These are phyloP conservation scores for Evernia prunastri DNA, from an alignment of 495 filamentous ascomycete species.

Conservation along the genomic window DNA sequence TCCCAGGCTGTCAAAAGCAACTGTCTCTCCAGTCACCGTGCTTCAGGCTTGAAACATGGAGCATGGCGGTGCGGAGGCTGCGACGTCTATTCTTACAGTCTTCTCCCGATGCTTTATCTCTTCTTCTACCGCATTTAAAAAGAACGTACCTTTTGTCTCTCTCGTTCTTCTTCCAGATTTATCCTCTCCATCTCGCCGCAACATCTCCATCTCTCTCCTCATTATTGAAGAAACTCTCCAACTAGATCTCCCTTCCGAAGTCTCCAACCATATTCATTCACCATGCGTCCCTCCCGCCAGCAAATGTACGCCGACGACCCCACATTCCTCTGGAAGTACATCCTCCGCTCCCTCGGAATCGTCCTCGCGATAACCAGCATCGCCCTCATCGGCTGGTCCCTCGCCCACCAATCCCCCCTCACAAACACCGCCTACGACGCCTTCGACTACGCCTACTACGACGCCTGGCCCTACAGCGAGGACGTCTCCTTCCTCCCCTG, in stretches of 20 bases:
- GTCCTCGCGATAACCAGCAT: constrained; percentile 27
- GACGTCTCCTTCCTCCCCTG: constrained; percentile 15
- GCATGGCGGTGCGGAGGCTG: neutral
- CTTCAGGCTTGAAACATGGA: neutral
- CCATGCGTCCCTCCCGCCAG: neutral
- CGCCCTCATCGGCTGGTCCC: constrained; percentile 28
- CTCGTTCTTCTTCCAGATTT: neutral
- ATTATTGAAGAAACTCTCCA: neutral
- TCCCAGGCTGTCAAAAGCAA: neutral
- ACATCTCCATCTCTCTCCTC: neutral
- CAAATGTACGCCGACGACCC: constrained; percentile 7
- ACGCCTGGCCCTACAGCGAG: neutral
- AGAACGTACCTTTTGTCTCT: neutral
- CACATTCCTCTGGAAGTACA: constrained; percentile 29
- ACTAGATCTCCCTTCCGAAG: neutral
- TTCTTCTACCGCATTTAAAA: neutral
- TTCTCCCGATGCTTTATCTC: too few species aligned
- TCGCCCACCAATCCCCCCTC: neutral
- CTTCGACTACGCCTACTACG: neutral
- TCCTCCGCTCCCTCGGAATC: constrained; percentile 28
- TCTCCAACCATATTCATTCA: constrained; percentile 1
- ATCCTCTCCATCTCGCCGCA: neutral
- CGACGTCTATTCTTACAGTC: neutral
- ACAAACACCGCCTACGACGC: neutral
- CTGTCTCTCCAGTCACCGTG: neutral